Evolutionary conservation across 495 filamentous ascomycete species (phyloP).

Genomic region (Niebla homalea): DNA sequence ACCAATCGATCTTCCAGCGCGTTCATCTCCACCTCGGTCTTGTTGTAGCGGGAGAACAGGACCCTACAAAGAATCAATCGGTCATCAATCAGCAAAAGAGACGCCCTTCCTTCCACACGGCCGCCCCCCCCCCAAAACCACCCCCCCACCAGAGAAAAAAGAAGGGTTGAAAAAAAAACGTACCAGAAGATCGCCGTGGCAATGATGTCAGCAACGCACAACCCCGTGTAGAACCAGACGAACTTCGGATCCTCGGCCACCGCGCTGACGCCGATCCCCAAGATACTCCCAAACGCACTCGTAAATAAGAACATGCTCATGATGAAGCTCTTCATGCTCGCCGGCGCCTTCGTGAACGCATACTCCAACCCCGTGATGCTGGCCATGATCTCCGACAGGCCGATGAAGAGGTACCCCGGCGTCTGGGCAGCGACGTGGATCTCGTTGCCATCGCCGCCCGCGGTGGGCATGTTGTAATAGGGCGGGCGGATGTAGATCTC

Average conservation of each 20-base stretch:
- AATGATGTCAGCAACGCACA: constrained; percentile 25
- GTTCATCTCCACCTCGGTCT: constrained; percentile 6
- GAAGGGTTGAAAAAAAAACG: neutral
- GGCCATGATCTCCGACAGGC: constrained; percentile 61
- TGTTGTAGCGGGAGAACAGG: constrained; percentile 3
- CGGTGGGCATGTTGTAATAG: constrained; percentile 42
- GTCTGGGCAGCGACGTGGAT: constrained; percentile 54
- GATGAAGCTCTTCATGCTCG: constrained; percentile 47
- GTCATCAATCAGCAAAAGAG: neutral
- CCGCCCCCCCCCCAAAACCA: too few relatives aligned
- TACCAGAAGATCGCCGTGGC: constrained; percentile 33
- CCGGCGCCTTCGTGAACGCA: constrained; percentile 67
- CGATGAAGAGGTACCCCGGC: constrained; percentile 51
- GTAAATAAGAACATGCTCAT: constrained; percentile 26
- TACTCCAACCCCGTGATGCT: constrained; percentile 55
- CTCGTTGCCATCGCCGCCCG: constrained; percentile 26
- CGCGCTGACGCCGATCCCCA: constrained; percentile 32
- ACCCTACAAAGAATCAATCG: neutral
- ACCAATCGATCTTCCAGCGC: neutral
- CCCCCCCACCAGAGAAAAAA: too few relatives aligned
- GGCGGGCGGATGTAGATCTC: constrained; percentile 54
- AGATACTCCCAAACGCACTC: constrained; percentile 25
- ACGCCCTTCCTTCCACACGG: too few relatives aligned
- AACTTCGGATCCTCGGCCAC: constrained; percentile 27
- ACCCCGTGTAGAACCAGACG: constrained; percentile 13